Conservation (phyloP, 2,329 filamentous ascomycete genomes). For the Ceratocystis variospora region DNA sequence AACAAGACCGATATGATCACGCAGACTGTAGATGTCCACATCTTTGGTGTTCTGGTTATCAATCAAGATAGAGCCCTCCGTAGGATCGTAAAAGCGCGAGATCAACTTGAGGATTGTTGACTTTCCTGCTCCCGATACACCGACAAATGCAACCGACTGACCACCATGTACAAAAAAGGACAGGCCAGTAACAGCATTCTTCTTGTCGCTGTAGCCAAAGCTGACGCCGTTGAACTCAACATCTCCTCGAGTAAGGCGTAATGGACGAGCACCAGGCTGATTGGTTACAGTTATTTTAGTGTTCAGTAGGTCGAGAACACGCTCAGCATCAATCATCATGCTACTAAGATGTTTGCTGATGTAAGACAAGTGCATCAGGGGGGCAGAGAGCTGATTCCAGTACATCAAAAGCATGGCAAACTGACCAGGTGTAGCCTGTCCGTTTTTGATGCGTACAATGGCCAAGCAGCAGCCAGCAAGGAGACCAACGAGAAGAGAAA, state of each 20-base stretch:
- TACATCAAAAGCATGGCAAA: conserved; percentile 61
- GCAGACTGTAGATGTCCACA: conserved; percentile 38
- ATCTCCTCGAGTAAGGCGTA: conserved; percentile 39
- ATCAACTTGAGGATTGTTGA: conserved; percentile 46
- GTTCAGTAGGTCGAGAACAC: conserved; percentile 44
- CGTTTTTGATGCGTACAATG: conserved; percentile 52
- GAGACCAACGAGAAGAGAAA: conserved; percentile 56
- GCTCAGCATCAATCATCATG: conserved; percentile 44
- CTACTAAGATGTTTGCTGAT: conserved; percentile 43
- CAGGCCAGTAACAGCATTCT: conserved; percentile 42
- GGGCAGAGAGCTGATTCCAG: conserved; percentile 58
- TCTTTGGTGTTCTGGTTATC: conserved; percentile 45
- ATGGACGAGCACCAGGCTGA: conserved; percentile 35
- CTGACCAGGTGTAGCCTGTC: conserved; percentile 46
- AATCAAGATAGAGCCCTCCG: conserved; percentile 38
- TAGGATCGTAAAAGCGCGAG: conserved; percentile 46
- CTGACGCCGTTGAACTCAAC: conserved; percentile 42
- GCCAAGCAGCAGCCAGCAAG: conserved; percentile 48
- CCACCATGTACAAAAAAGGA: conserved; percentile 38
- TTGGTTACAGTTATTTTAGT: conserved; percentile 42
- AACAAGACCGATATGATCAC: conserved; percentile 41
- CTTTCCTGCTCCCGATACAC: conserved; percentile 46
- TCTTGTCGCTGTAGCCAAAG: conserved; percentile 48
- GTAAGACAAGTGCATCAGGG: conserved; percentile 54
- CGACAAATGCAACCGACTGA: conserved; percentile 45